Percentiles rank a stretch among this genome's conserved stretches.
These are phyloP conservation scores for Beauveria caledonica DNA, from an alignment of 2,329 filamentous ascomycete species.

Conservation along the genomic window DNA sequence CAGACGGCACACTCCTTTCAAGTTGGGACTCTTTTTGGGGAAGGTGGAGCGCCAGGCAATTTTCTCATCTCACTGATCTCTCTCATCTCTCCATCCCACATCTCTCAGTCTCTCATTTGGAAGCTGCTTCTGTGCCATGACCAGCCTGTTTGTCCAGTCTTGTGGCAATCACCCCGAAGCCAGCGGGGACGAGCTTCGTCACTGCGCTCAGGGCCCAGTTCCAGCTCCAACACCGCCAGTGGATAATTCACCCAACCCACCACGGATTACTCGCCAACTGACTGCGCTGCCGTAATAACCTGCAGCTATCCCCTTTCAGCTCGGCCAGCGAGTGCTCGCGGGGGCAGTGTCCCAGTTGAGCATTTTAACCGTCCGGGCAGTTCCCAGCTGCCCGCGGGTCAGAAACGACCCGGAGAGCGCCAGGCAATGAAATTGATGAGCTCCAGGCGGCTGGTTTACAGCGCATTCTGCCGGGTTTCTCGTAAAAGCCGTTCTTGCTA, in stretches of 20 bases:
- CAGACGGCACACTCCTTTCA: neutral
- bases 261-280: no score
- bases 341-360: neutral
- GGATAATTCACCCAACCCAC: no score
- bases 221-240: no score
- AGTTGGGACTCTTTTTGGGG: conserved; percentile 4
- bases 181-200: no score
- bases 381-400: neutral
- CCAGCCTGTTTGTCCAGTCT: no score
- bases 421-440: neutral
- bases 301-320: neutral
- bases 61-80: neutral
- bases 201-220: no score
- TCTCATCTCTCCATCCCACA: neutral
- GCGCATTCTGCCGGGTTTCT: neutral
- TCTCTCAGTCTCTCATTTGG: neutral
- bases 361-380: neutral
- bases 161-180: no score
- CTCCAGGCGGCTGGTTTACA: neutral
- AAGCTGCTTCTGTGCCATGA: neutral
- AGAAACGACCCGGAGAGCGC: neutral
- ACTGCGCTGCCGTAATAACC: neutral
- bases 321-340: neutral
- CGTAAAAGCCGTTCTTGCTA: neutral
- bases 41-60: neutral